Evolutionary conservation across 306 rosid genomes (phyloP).

Genomic region (Quercus rubra): DNA sequence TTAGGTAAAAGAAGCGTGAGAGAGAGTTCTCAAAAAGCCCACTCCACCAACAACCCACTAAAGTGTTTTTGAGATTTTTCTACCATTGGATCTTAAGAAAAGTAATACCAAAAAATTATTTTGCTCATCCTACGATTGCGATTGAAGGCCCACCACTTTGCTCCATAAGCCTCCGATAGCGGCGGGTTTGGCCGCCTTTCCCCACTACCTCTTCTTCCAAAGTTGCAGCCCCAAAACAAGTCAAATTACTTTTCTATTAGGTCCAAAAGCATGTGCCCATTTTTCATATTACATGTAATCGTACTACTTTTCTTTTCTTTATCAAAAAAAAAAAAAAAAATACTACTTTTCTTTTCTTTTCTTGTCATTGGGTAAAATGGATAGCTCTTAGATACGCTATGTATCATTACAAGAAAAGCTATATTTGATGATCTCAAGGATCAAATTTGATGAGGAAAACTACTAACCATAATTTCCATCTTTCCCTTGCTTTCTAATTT

Average conservation of each 20-base stretch:
- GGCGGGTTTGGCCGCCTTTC: not conserved
- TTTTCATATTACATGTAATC: not conserved
- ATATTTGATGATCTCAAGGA: not conserved
- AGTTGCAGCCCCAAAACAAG: not conserved
- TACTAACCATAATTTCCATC: not conserved
- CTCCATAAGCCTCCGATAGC: conserved; percentile 12
- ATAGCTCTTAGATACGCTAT: not conserved
- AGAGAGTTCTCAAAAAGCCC: conserved; percentile 19
- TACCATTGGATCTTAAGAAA: not conserved
- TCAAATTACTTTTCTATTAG: not conserved
- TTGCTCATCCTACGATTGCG: not conserved
- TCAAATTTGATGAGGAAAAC: not conserved
- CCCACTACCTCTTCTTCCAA: conserved; percentile 5
- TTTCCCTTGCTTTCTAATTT: not conserved
- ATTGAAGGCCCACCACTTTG: conserved; percentile 15
- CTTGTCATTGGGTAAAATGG: not conserved
- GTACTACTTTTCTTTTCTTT: not conserved
- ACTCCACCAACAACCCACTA: conserved; percentile 1
- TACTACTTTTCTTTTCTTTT: not conserved
- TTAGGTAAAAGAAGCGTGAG: not conserved
- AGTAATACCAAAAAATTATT: not conserved
- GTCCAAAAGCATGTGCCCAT: too few species aligned
- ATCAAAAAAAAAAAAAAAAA: too few species aligned
- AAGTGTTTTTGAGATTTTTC: not conserved
- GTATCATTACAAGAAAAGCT: not conserved